Conservation (phyloP, 164 flowering plant species). For the Warburgia ugandensis region DNA sequence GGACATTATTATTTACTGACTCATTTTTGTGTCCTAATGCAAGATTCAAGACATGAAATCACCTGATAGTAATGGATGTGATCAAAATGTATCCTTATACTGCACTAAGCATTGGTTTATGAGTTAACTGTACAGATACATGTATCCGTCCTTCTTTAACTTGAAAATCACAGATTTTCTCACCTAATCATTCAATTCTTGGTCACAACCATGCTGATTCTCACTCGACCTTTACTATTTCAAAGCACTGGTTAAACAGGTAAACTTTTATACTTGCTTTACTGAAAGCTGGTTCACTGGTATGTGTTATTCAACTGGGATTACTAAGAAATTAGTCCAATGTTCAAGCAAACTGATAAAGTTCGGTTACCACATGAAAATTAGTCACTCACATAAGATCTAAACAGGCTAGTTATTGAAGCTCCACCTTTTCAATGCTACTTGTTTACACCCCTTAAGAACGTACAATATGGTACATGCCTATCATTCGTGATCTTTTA, state of each 20-base stretch:
- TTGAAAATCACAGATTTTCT: conserved; percentile 28
- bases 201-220: not conserved
- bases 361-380: too few relatives aligned
- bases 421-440: too few relatives aligned
- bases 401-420: too few relatives aligned
- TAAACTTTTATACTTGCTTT: not conserved
- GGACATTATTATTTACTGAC: conserved; percentile 3
- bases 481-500: too few relatives aligned
- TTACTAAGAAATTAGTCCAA: too few relatives aligned
- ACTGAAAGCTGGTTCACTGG: too few relatives aligned
- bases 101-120: conserved; percentile 1
- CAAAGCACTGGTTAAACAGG: not conserved
- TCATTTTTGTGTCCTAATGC: conserved; percentile 11
- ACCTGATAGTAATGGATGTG: conserved; percentile 34
- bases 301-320: too few relatives aligned
- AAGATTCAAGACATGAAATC: conserved; percentile 65
- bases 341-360: too few relatives aligned
- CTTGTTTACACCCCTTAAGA: too few relatives aligned
- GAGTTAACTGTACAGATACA: not conserved
- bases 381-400: too few relatives aligned
- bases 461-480: too few relatives aligned
- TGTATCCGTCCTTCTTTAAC: conserved; percentile 32
- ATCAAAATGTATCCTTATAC: conserved; percentile 62
- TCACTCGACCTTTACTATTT: not conserved
- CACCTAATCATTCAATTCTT: conserved; percentile 1